Base-by-base conservation (phyloP, 1,139 yeast genomes). In the Candida sanyaensis region DNA sequence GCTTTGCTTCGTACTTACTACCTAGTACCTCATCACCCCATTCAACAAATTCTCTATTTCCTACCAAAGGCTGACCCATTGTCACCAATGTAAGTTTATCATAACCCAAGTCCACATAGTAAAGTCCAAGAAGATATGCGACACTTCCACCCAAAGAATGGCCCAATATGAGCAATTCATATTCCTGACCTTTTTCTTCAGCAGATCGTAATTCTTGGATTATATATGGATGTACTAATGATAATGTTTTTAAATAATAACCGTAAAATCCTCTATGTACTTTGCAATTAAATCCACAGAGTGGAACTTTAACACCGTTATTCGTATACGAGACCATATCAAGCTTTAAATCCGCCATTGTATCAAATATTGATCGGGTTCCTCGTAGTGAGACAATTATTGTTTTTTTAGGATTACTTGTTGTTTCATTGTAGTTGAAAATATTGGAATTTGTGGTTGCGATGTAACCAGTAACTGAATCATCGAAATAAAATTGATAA, bases 131-230 rank as follows among this genome's bases (percentile, higher is more conserved):
- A 1, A 79, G 56, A 3, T 74, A 54, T 0, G 77, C 75, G 8
- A 78, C 65, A 2, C 81, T 71, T 6, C 83, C 84, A 1, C 84
- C 84, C 52, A 78, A 54, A 0, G 83, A 78, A 55, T 79, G 84
- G 1, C 84, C 84, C 55, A 77, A 56, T 6, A 79, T 62, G 1
- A 65, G 43, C 2, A 79, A 51, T 50, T 73, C 71, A 46, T 70
- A 70, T 41, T 66, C 60, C 6, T 66, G 65, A 11, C 66, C 43
- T 1, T 27, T 28, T 5, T 17, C 26, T 9, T 11, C 6, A 5
- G 31, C 28, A 53, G 50, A 41, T 1, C 54, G 50, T 13, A 71
- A 54, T 46, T 69, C 73, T 5, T 52, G 37, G 9, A 60, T 62
- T 12, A 77, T 45, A 3, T 57, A 47, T 2, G 49, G 49, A 29